Percentiles rank a stretch among this genome's conserved stretches.
These are phyloP conservation scores for Apiospora aurea DNA, from an alignment of 2,329 filamentous ascomycete genomes.

Conservation along the genomic window DNA sequence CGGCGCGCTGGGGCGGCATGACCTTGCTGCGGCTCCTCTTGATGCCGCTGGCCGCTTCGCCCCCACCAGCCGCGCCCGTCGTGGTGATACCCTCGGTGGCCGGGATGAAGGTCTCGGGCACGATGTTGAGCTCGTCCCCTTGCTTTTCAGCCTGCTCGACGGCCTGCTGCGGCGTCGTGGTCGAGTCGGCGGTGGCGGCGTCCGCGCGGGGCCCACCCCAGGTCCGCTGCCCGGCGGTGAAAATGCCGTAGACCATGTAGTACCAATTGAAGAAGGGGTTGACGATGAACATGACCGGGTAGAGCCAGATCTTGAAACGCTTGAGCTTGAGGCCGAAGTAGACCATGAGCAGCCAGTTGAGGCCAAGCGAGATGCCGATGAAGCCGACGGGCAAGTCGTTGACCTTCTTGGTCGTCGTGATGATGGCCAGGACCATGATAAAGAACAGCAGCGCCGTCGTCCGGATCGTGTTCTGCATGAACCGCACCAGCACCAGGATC, in stretches of 20 bases:
- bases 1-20: conserved; percentile 75
- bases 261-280: conserved; percentile 99
- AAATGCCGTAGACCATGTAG: conserved; percentile 97
- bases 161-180: conserved; percentile 82
- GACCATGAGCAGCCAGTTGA: conserved; percentile 96
- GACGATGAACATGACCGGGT: conserved; percentile 92
- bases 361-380: conserved; percentile 87
- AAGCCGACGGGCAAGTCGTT: conserved; percentile 88
- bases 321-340: conserved; percentile 90
- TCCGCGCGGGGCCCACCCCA: conserved; percentile 96
- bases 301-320: conserved; percentile 92
- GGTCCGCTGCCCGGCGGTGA: conserved; percentile 90
- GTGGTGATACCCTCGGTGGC: conserved; percentile 50
- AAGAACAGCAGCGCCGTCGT: conserved; percentile 95
- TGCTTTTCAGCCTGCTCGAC: conserved; percentile 79
- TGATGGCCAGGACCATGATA: conserved; percentile 86
- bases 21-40: conserved; percentile 63
- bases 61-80: conserved; percentile 38
- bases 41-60: conserved; percentile 45
- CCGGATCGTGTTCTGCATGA: conserved; percentile 95
- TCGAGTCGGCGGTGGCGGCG: conserved; percentile 78
- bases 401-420: conserved; percentile 82
- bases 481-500: conserved; percentile 82
- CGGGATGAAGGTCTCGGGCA: conserved; percentile 82
- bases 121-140: conserved; percentile 89